Base-by-base conservation (phyloP, 1,284 basidiomycete genomes). In the Trametes versicolor region DNA sequence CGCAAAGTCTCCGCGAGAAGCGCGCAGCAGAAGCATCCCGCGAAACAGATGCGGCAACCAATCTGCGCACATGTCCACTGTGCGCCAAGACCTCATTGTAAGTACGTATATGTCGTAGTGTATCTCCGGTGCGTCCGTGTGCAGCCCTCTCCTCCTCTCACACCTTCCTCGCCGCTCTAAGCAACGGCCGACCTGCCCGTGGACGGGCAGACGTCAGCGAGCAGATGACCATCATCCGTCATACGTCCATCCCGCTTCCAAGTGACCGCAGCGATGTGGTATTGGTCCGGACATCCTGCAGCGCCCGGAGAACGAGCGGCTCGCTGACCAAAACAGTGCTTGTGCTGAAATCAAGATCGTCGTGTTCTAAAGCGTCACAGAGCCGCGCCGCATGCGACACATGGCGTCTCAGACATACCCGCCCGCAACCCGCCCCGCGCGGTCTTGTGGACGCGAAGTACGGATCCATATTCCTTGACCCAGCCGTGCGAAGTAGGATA, bases 201-300 rank as follows among this genome's bases (percentile, higher is more conserved):
- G 5, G 10, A 19, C 12, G 21, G 37, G 12, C 39, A 43, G 53
- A 41, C 39, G 53, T 43, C 53, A 34, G 29, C 39, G 37, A 29
- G 13, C 37, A 41, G 50, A 17, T 55, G 53, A 25, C 8, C 37
- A 41, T 27, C 53, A 55, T 55, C 53, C 37, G 53, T 43, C 53
- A 55, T 55, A 23, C 23, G 37, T 55, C 53, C 39, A 43, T 55
- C 39, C 29, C 39, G 39, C 53, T 55, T 55, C 53, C 37, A 32
- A 19, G 37, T 41, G 53, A 41, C 53, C 53, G 53, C 53, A 55
- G 21, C 23, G 23, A 32, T n/a, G 15, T 32, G 15, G 27, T 34
- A 17, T 36, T 3, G 17, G 23, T 36, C 15, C 12, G 5, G 19
- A 43, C 2, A 15, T 41, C 34, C 15, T n/a, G 4, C 41, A 17